Base-by-base conservation (phyloP, 164 flowering plant genomes). In the grape (Vitis vinifera) region DNA sequence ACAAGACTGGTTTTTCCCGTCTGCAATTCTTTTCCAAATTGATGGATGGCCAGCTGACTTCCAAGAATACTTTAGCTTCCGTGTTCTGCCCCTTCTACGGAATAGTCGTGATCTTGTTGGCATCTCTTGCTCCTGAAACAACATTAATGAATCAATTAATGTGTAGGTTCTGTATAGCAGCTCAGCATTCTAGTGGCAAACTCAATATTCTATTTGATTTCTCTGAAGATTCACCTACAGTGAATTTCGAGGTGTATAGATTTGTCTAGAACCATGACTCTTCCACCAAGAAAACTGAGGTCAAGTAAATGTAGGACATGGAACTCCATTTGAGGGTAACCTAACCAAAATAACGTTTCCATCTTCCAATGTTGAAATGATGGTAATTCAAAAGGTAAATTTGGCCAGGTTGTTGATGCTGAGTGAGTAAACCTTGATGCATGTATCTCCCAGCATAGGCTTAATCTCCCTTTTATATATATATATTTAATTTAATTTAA, bases 21-120 rank as follows among this genome's bases (percentile, higher is more conserved):
- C 94, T 23, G 89, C 90, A 56, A 91, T 88, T 83, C 97, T 85
- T 87, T 88, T 96, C 85, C 95, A 89, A 53, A 86, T 75, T 50
- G 95, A 89, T 55, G 94, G 93, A 75, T 88, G 94, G 12, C 98
- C 98, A 69, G 97, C 82, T 75, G 98, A 91, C 75, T 93, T 93
- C 88, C 89, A 86, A 31, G 97, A 88, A 80, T 91, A 93, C 77
- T 92, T 96, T 12, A 91, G 86, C 80, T 87, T 91, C 70, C 91
- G 75, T 65, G 91, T 64, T 88, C 85, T 86, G 15, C 99, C 98
- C 71, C 88, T 87, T 78, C 86, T 89, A 66, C 97, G 98, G 68
- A 87, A 78, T 31, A 89, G 59, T 59, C 90, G 79, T 60, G 93
- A 77, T 80, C 88, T 90, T 70, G 81, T 65, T 50, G 85, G 84